Percentiles rank a stretch among this genome's conserved stretches.
These are phyloP conservation scores for Fomitopsis schrenkii DNA, from an alignment of 1,284 basidiomycete species.

Conservation along the genomic window DNA sequence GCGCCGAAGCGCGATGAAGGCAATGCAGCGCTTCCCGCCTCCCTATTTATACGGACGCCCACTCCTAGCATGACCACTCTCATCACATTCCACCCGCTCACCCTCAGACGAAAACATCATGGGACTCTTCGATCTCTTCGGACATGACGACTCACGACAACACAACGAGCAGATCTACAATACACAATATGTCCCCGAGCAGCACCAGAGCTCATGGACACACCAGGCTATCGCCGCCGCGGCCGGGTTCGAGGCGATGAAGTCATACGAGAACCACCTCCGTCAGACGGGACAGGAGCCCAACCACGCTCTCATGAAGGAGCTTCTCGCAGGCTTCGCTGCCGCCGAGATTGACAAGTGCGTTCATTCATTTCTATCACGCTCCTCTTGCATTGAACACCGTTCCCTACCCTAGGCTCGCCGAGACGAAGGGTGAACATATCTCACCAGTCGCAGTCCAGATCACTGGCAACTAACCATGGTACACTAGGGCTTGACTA, in stretches of 20 bases:
- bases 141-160: not conserved
- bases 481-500: not conserved
- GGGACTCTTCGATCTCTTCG: not conserved
- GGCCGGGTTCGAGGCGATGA: constrained; percentile 2
- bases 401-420: not conserved
- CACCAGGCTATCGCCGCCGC: not conserved
- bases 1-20: not conserved
- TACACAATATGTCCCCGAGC: not conserved
- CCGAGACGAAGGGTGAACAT: not conserved
- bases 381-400: not conserved
- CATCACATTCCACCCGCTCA: not conserved
- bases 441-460: not conserved
- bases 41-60: not conserved
- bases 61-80: not conserved
- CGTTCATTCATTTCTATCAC: not conserved
- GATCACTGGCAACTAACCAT: not conserved
- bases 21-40: not conserved
- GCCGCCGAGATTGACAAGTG: not conserved
- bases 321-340: constrained; percentile 1
- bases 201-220: not conserved
- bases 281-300: not conserved
- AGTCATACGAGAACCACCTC: constrained; percentile 1
- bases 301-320: not conserved
- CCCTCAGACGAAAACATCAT: not conserved
- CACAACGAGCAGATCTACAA: constrained; percentile 1